A percentile compares a stretch with the other conserved stretches of the same genome.
Conservation (phyloP, 139 green algal genomes). For the Picochlorum sp. region DNA sequence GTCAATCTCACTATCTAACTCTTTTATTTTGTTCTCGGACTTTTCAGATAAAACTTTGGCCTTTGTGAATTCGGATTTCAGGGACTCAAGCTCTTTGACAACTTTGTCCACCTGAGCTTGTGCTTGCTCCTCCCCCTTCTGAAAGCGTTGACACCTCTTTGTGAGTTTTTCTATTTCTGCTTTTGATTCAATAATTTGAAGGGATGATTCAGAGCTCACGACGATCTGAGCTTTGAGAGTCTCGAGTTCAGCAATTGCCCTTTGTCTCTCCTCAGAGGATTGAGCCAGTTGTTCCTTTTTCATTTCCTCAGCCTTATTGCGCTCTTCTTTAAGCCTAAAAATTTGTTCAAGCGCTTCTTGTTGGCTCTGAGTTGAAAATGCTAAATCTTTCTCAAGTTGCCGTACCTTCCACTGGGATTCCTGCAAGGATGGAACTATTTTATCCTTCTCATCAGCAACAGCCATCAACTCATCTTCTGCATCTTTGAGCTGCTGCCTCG, state of each 20-base stretch:
- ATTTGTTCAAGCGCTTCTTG: neutral
- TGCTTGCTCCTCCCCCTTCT: neutral
- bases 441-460: constrained; percentile 30
- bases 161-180: neutral
- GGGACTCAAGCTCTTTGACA: constrained; percentile 20
- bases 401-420: constrained; percentile 33
- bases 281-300: neutral
- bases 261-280: neutral
- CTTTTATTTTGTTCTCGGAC: constrained; percentile 12
- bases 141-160: neutral
- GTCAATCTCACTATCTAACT: constrained; percentile 50
- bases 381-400: constrained; percentile 34
- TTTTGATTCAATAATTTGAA: neutral
- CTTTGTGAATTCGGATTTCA: neutral
- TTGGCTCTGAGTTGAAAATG: neutral
- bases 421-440: constrained; percentile 21
- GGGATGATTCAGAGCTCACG: neutral
- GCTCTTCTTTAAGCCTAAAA: neutral
- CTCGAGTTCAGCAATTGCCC: neutral
- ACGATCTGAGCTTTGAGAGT: neutral
- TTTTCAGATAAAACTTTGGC: neutral
- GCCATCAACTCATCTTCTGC: constrained; percentile 33
- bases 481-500: constrained; percentile 33
- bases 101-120: neutral
- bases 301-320: neutral